These are phyloP conservation scores for Tolypocladium nubicola DNA, from an alignment of 2,329 filamentous ascomycete genomes.

Conservation along the genomic window DNA sequence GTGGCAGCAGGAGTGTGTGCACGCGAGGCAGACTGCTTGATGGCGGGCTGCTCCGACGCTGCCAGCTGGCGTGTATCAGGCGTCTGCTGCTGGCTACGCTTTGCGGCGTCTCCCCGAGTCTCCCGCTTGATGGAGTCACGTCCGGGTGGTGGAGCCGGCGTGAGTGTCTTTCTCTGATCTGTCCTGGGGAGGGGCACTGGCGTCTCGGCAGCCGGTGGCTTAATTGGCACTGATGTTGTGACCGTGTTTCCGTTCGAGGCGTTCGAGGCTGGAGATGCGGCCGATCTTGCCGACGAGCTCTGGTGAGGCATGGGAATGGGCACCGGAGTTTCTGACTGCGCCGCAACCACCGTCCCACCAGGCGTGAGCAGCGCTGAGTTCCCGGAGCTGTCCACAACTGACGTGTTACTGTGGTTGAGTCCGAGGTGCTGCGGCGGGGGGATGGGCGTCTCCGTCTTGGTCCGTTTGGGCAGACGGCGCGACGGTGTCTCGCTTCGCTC, in stretches of 20 bases:
- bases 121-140: slow-evolving; percentile 28
- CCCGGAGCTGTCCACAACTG: slow-evolving; percentile 14
- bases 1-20: slow-evolving; percentile 23
- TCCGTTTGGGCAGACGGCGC: slow-evolving; percentile 37
- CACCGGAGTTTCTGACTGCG: slow-evolving; percentile 30
- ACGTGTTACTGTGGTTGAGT: slow-evolving; percentile 16
- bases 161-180: slow-evolving; percentile 20
- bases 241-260: slow-evolving; percentile 9
- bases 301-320: slow-evolving; percentile 25
- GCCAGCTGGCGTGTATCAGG: slow-evolving; percentile 7
- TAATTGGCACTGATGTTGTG: slow-evolving; percentile 18
- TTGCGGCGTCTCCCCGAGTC: slow-evolving; percentile 31
- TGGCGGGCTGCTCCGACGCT: slow-evolving; percentile 5
- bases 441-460: slow-evolving; percentile 47
- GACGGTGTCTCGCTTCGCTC: slow-evolving; percentile 14
- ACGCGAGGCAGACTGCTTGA: slow-evolving; percentile 21
- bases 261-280: slow-evolving; percentile 19
- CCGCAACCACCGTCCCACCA: slow-evolving; percentile 4
- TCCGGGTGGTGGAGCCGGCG: slow-evolving; percentile 16
- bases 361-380: slow-evolving; percentile 3
- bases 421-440: slow-evolving; percentile 30
- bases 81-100: slow-evolving; percentile 27
- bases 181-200: slow-evolving; percentile 25
- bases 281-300: slow-evolving; percentile 16
- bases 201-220: slow-evolving; percentile 21